Conservation (phyloP, 192 early-diverging fungal species). For the Backusella psychrophila region DNA sequence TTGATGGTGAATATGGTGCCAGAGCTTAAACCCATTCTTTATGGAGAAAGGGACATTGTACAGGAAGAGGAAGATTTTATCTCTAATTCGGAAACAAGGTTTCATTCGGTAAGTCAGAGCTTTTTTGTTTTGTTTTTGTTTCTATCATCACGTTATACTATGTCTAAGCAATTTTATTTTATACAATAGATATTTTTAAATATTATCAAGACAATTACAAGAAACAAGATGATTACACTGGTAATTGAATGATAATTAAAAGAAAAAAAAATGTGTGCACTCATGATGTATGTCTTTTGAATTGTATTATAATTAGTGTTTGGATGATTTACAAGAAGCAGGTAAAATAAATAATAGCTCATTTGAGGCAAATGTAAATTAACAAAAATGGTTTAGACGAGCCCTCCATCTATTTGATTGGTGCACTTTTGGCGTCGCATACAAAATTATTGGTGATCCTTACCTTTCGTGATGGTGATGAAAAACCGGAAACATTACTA, state of each 20-base stretch:
- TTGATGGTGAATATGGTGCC: slow-evolving; percentile 25
- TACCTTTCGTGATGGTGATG: slow-evolving; percentile 22
- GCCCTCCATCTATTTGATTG: slow-evolving; percentile 21
- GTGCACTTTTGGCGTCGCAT: slow-evolving; percentile 10
- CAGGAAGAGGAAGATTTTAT: slow-evolving; percentile 3
- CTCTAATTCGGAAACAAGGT: slow-evolving; percentile 14
- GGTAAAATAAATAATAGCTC: slow-evolving; percentile 12
- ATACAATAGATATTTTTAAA: slow-evolving; percentile 25
- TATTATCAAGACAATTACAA: slow-evolving; percentile 21
- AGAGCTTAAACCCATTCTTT: slow-evolving; percentile 22
- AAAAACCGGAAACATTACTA: neutral
- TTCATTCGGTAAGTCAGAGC: slow-evolving; percentile 23
- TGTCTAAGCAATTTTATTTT: neutral
- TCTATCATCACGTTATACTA: no score
- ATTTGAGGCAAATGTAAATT: neutral
- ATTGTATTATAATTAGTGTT: slow-evolving; percentile 11
- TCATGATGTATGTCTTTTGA: neutral
- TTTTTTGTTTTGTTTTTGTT: neutral
- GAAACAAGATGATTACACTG: slow-evolving; percentile 26
- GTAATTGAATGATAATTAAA: neutral
- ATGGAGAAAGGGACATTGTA: neutral
- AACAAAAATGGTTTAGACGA: slow-evolving; percentile 20
- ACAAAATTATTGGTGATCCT: slow-evolving; percentile 21
- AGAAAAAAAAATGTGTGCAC: neutral
- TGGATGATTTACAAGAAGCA: slow-evolving; percentile 33